Conservation (phyloP, 371 early-diverging fungal species). For the Mucor sp. region DNA sequence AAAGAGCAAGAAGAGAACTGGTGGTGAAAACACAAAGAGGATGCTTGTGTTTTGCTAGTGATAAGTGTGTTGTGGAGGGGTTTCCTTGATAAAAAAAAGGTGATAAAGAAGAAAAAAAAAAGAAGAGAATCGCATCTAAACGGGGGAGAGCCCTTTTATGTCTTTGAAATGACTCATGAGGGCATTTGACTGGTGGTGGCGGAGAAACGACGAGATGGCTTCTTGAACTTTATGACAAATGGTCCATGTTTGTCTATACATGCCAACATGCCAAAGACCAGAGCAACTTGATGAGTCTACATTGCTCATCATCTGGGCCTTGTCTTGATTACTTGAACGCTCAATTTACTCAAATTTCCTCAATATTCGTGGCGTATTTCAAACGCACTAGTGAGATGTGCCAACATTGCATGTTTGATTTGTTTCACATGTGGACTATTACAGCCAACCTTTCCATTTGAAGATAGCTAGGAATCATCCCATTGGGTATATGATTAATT, state of each 20-base stretch:
- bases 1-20: not conserved
- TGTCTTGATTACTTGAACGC: not conserved
- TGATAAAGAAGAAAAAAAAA: not conserved
- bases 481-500: not conserved
- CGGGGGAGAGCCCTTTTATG: not conserved
- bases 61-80: not conserved
- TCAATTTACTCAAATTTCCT: not conserved
- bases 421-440: not conserved
- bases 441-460: not conserved
- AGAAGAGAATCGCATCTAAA: not conserved
- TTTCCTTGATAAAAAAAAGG: not conserved
- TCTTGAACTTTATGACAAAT: not conserved
- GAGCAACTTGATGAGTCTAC: no score
- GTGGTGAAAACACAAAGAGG: not conserved
- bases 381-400: not conserved
- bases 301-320: no score
- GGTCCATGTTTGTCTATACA: not conserved
- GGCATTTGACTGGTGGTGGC: not conserved
- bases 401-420: not conserved
- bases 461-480: not conserved
- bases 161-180: not conserved
- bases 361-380: not conserved
- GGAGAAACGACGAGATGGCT: not conserved
- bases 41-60: not conserved
- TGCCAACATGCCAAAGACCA: no score